Base-by-base conservation (phyloP, 768 basidiomycete genomes). In the Auriscalpium vulgare region DNA sequence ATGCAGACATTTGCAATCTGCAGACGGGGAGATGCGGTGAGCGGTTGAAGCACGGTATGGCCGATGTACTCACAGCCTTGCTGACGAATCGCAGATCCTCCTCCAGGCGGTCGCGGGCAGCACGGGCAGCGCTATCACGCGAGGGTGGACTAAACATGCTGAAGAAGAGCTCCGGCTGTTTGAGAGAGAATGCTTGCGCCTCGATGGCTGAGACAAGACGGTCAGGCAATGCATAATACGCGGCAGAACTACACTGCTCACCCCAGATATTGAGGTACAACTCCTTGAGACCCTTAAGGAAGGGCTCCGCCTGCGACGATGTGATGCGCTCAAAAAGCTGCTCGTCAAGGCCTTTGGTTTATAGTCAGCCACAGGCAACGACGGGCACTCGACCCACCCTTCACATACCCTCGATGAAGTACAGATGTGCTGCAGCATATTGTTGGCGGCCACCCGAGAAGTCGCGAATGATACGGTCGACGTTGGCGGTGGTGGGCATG, bases 211-310 rank as follows among this genome's bases (percentile, higher is more conserved):
- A 14, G 19, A 14, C 36, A 6, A 35, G 29, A 48, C 23, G 40
- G 51, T 11, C n/a, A 43, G 29, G 53, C 13, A 43, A 21, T 34
- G 23, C 46, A 43, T 37, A 17, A 29, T 14, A 47, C 14, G 14
- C 14, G 23, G 40, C 16, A 40, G 51, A 23, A 48, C 37, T 10
- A 23, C 1, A 29, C 16, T 34, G 71, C 91, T 55, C 59, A 95
- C 95, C 84, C 85, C 91, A 88, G 71, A 95, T 91, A 69, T 98
- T 95, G 61, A 97, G 69, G 70, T 87, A 97, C 37, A 98, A 76
- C 66, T 99, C 97, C 62, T 86, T 85, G 52, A 95, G 70, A 4
- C 77, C 80, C 58, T 80, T 79, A n/a, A 98, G 76, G 61, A 84
- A 78, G 1, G 88, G 85, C 56, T 88, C 84, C 8, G 91, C 92